phyloP scores from a whole-genome alignment of 257 asterid species.

The Fraxinus quadrangulata region DNA sequence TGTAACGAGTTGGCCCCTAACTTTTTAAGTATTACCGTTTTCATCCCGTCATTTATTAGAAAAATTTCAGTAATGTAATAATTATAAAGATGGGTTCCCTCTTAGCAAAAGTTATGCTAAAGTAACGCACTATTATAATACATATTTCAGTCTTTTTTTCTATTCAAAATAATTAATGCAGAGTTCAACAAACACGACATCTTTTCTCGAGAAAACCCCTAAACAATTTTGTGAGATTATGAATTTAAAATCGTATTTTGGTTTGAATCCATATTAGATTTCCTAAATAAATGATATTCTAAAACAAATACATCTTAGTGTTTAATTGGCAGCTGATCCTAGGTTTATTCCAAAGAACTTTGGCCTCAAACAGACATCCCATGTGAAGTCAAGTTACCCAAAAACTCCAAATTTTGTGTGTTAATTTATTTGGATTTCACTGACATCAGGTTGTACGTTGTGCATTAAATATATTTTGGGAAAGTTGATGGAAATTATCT shows the following conservation, averaged over 20 bases:
- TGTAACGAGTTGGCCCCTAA: not conserved
- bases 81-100: too few species aligned
- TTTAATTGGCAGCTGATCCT: slow-evolving; percentile 22
- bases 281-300: slow-evolving; percentile 1
- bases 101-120: too few species aligned
- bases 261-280: not conserved
- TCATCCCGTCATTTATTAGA: too few species aligned
- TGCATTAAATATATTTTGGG: not conserved
- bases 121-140: too few species aligned
- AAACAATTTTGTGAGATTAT: not conserved
- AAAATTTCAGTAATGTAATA: too few species aligned
- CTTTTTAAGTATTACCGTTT: not conserved
- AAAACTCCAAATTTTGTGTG: not conserved
- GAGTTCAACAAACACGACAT: not conserved
- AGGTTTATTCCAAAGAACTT: slow-evolving; percentile 28
- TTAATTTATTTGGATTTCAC: slow-evolving; percentile 2
- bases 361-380: slow-evolving; percentile 24
- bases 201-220: not conserved
- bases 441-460: not conserved
- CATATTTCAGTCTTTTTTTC: too few species aligned
- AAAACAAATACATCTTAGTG: slow-evolving; percentile 23
- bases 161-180: too few species aligned
- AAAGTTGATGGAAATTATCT: too few species aligned
- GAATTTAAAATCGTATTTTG: not conserved
- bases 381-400: slow-evolving; percentile 17